These are phyloP conservation scores for Leccinum truebloodii DNA, from an alignment of 768 basidiomycete genomes.

Conservation along the genomic window DNA sequence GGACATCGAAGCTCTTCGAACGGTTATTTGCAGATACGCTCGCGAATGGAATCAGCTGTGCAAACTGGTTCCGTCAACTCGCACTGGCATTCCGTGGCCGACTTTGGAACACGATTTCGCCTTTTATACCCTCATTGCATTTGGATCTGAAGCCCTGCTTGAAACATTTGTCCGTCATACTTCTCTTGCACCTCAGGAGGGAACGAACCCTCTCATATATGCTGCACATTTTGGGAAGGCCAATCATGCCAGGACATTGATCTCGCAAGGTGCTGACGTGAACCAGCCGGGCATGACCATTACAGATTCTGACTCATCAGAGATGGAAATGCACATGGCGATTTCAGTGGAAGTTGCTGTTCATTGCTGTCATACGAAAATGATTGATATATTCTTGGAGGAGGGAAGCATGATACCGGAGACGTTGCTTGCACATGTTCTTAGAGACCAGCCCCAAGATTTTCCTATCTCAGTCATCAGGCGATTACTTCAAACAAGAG, in stretches of 20 bases:
- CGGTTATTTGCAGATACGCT: background rate
- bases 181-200: background rate
- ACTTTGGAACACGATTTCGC: constrained; percentile 1
- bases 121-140: constrained; percentile 9
- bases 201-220: constrained; percentile 12
- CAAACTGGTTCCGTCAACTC: background rate
- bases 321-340: background rate
- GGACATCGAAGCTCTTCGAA: constrained; percentile 6
- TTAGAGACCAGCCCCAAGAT: background rate
- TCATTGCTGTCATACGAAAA: background rate
- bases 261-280: background rate
- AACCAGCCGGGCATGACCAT: background rate
- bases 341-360: background rate
- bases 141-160: constrained; percentile 1
- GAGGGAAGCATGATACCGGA: background rate
- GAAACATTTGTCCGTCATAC: background rate
- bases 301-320: background rate
- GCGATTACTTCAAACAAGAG: background rate
- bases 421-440: background rate
- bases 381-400: background rate
- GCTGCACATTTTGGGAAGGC: background rate
- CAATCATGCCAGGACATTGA: background rate
- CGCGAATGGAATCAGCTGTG: constrained; percentile 7
- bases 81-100: constrained; percentile 6
- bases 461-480: constrained; percentile 3